Conservation (phyloP, 352 stramenopile genomes). For the Elongisporangium anandrum region DNA sequence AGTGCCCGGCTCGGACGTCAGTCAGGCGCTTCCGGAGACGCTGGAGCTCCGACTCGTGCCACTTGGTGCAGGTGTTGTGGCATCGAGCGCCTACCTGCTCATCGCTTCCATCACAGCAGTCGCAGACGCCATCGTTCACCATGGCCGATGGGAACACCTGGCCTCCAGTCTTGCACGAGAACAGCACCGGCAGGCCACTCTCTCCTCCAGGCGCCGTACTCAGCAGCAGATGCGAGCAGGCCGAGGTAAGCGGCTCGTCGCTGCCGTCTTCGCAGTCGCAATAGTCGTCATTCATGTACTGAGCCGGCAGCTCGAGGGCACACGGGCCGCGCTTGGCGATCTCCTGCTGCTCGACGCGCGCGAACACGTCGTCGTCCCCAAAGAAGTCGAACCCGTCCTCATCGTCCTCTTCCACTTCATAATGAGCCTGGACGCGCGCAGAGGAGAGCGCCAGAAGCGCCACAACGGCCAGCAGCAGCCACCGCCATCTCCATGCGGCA, state of each 20-base stretch:
- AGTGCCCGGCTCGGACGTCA: slow-evolving; percentile 16
- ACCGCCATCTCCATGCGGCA: not conserved
- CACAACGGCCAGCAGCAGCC: not conserved
- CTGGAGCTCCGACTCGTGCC: slow-evolving; percentile 15
- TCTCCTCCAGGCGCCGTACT: not conserved
- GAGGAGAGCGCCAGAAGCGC: not conserved
- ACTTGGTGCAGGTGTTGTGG: slow-evolving; percentile 27
- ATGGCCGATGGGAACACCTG: slow-evolving; percentile 45
- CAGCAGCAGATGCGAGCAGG: slow-evolving; percentile 46
- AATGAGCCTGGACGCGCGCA: slow-evolving; percentile 12
- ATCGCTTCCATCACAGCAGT: slow-evolving; percentile 97
- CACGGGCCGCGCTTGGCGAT: slow-evolving; percentile 14
- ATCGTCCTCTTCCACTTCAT: slow-evolving; percentile 44
- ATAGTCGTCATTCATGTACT: slow-evolving; percentile 89
- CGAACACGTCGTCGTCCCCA: slow-evolving; percentile 38
- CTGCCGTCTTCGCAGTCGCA: slow-evolving; percentile 91
- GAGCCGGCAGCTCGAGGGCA: slow-evolving; percentile 23
- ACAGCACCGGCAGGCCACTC: slow-evolving; percentile 8
- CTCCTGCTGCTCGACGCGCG: slow-evolving; percentile 13
- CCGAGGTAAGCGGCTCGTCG: slow-evolving; percentile 88
- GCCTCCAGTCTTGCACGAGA: slow-evolving; percentile 28
- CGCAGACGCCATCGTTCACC: slow-evolving; percentile 93
- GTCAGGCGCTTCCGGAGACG: slow-evolving; percentile 15
- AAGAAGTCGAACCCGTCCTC: slow-evolving; percentile 61
- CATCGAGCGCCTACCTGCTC: slow-evolving; percentile 46